Conservation (phyloP, 257 asterid species). For the Galeopsis tetrahit region DNA sequence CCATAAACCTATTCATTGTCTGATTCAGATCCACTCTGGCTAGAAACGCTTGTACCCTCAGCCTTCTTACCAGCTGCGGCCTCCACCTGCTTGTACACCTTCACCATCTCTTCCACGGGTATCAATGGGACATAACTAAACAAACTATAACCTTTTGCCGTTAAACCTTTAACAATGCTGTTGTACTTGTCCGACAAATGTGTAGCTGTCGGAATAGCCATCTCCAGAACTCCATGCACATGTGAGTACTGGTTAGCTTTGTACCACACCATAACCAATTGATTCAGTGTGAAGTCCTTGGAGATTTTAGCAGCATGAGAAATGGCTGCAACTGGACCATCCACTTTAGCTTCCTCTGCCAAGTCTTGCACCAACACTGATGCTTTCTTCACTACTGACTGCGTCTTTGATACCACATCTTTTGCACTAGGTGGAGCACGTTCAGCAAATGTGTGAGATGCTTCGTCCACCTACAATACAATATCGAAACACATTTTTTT, state of each 20-base stretch:
- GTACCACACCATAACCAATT: conserved; percentile 51
- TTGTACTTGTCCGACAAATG: conserved; percentile 65
- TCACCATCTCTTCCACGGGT: conserved; percentile 68
- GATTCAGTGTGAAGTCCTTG: conserved; percentile 47
- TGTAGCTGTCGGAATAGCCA: conserved; percentile 51
- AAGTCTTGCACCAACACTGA: conserved; percentile 42
- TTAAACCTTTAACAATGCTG: conserved; percentile 46
- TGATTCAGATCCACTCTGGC: conserved; percentile 26
- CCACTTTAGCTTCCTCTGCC: conserved; percentile 54
- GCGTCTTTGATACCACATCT: conserved; percentile 38
- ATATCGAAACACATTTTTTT: not conserved
- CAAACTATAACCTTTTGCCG: conserved; percentile 53
- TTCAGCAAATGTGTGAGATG: conserved; percentile 43
- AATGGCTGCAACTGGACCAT: conserved; percentile 68
- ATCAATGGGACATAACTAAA: conserved; percentile 61
- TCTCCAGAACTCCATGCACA: conserved; percentile 50
- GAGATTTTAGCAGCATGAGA: conserved; percentile 47
- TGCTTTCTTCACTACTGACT: conserved; percentile 39
- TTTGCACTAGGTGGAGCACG: conserved; percentile 70
- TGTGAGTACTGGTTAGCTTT: conserved; percentile 47
- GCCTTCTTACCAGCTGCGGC: conserved; percentile 51
- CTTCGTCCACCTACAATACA: conserved; percentile 50
- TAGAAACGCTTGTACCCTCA: conserved; percentile 9
- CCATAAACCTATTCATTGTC: conserved; percentile 41
- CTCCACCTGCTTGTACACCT: conserved; percentile 70